These are phyloP conservation scores for Chrysoporthe austroafricana DNA, from an alignment of 2,329 filamentous ascomycete genomes.

Conservation along the genomic window DNA sequence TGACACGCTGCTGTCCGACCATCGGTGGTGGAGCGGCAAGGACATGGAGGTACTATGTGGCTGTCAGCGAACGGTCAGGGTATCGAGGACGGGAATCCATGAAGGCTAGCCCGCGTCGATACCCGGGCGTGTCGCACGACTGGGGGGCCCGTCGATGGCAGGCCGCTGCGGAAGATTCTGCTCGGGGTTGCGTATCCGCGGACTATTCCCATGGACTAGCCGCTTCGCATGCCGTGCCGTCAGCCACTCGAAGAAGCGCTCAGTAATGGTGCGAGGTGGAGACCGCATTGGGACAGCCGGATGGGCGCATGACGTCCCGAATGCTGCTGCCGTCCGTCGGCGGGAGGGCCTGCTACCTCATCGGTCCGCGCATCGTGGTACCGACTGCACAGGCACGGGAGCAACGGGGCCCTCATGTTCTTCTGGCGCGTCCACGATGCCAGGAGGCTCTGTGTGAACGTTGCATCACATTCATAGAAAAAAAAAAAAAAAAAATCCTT, in stretches of 20 bases:
- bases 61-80: conserved; percentile 2
- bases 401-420: neutral
- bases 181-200: conserved; percentile 5
- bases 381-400: neutral
- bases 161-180: neutral
- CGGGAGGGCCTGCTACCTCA: neutral
- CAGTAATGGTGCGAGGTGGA: neutral
- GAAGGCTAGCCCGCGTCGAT: neutral
- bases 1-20: conserved; percentile 20
- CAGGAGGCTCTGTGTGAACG: neutral
- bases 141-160: neutral
- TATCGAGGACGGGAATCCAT: neutral
- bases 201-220: conserved; percentile 12
- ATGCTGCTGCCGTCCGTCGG: neutral
- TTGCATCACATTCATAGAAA: too few relatives aligned
- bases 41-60: neutral
- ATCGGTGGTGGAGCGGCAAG: conserved; percentile 15
- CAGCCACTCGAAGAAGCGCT: neutral
- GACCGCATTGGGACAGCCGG: neutral
- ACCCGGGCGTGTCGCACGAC: neutral
- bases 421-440: neutral
- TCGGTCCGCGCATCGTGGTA: too few relatives aligned
- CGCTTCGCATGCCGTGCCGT: neutral
- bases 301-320: neutral
- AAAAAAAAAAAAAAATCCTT: too few relatives aligned